A percentile compares a stretch with the other conserved stretches of the same genome.
These are phyloP conservation scores for Panicum miliaceum DNA, from an alignment of 176 grass and related monocot genomes.

Conservation along the genomic window DNA sequence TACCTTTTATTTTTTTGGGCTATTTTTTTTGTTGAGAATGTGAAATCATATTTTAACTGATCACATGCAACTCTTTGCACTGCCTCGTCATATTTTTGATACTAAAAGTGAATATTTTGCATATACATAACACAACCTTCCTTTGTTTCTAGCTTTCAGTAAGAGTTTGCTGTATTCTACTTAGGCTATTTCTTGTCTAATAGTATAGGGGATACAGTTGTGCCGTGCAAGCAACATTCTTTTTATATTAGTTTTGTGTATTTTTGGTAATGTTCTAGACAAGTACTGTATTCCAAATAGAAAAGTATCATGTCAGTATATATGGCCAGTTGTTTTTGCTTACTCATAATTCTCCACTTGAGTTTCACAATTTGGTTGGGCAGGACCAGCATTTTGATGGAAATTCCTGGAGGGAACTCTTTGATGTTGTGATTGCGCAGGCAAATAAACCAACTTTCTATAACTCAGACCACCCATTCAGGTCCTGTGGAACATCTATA, in stretches of 20 bases:
- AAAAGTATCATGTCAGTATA: neutral
- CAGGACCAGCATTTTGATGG: slow-evolving; percentile 74
- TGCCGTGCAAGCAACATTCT: neutral
- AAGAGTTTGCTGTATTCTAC: slow-evolving; percentile 17
- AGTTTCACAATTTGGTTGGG: slow-evolving; percentile 38
- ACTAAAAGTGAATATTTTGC: slow-evolving; percentile 8
- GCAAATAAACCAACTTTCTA: slow-evolving; percentile 97
- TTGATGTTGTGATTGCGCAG: slow-evolving; percentile 97
- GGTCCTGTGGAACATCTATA: slow-evolving; percentile 54
- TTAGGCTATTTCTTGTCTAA: neutral
- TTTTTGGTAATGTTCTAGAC: slow-evolving; percentile 6
- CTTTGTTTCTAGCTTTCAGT: slow-evolving; percentile 13
- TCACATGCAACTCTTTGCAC: neutral
- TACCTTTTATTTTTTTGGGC: neutral
- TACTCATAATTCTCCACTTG: neutral
- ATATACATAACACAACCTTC: neutral
- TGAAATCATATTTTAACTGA: slow-evolving; percentile 9
- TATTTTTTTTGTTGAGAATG: slow-evolving; percentile 16
- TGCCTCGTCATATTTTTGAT: neutral
- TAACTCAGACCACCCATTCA: slow-evolving; percentile 91
- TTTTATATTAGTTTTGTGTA: neutral
- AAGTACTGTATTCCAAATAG: slow-evolving; percentile 9
- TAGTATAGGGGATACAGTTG: neutral
- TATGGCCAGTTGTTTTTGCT: neutral
- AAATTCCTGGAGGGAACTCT: slow-evolving; percentile 94